phyloP scores from a whole-genome alignment of 2,329 filamentous ascomycete genomes.

The Pestalotiopsis sp. region DNA sequence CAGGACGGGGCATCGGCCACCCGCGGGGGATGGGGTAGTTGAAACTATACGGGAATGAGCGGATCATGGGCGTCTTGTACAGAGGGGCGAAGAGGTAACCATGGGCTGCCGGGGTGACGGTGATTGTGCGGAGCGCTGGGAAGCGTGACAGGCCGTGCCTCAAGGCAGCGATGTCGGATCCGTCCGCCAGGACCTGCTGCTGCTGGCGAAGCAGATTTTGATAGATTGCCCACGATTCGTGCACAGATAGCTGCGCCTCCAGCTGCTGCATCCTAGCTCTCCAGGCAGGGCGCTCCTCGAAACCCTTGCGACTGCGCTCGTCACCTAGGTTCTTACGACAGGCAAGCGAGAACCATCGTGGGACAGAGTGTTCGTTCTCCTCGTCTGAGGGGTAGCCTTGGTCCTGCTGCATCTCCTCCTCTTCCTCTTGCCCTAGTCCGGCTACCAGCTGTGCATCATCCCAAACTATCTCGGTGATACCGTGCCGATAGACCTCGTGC shows the following conservation, averaged over 20 bases:
- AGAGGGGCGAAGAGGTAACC: conserved; percentile 36
- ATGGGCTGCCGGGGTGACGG: conserved; percentile 42
- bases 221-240: conserved; percentile 4
- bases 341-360: conserved; percentile 1
- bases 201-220: not conserved
- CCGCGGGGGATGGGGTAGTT: conserved; percentile 40
- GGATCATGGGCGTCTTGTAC: conserved; percentile 45
- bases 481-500: conserved; percentile 33
- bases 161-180: conserved; percentile 34
- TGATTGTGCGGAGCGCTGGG: conserved; percentile 37
- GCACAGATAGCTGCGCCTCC: not conserved
- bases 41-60: conserved; percentile 40
- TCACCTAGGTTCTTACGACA: not conserved
- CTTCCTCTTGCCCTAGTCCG: not conserved
- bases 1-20: conserved; percentile 25
- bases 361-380: not conserved
- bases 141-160: conserved; percentile 35
- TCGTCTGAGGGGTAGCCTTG: conserved; percentile 1
- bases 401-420: conserved; percentile 1
- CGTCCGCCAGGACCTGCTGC: not conserved
- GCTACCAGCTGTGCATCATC: conserved; percentile 30
- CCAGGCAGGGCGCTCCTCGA: not conserved
- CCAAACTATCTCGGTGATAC: conserved; percentile 42
- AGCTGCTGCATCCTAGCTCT: conserved; percentile 3
- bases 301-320: not conserved